A percentile compares a stretch with the other conserved stretches of the same genome.
phyloP scores from a whole-genome alignment of 1,284 basidiomycete species.

The Sparassis latifolia region DNA sequence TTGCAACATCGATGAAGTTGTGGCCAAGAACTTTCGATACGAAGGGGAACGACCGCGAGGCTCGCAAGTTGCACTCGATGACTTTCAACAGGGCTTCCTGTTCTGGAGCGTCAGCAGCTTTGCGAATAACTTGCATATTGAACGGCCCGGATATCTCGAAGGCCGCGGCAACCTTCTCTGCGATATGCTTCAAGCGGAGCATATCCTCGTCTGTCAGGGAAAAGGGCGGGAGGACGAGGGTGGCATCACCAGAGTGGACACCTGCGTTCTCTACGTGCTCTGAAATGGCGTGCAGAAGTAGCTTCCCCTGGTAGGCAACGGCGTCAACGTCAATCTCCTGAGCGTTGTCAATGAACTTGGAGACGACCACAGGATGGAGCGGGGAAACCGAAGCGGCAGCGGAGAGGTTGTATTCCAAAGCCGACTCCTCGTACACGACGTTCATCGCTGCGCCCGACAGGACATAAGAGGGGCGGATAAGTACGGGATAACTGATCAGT shows the following conservation, averaged over 20 bases:
- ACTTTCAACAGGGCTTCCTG: conserved; percentile 83
- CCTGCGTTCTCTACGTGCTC: conserved; percentile 99
- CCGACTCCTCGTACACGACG: conserved; percentile 90
- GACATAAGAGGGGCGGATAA: conserved; percentile 96
- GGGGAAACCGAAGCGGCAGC: conserved; percentile 95
- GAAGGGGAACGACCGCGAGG: conserved; percentile 98
- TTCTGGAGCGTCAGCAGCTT: conserved; percentile 49
- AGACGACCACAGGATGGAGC: conserved; percentile 95
- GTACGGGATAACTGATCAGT: conserved; percentile 76
- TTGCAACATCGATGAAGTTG: conserved; percentile 96
- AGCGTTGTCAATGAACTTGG: conserved; percentile 97
- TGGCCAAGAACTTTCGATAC: conserved; percentile 96
- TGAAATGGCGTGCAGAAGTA: conserved; percentile 94
- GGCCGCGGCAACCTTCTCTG: conserved; percentile 90
- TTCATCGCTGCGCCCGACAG: conserved; percentile 99
- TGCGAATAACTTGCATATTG: conserved; percentile 99
- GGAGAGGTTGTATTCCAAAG: conserved; percentile 88
- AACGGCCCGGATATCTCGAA: conserved; percentile 97
- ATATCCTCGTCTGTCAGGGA: conserved; percentile 77
- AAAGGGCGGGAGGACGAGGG: conserved; percentile 95
- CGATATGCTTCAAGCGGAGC: conserved; percentile 85
- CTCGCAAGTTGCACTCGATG: conserved; percentile 98
- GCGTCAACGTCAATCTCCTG: conserved; percentile 99
- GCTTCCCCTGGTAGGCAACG: conserved; percentile 89
- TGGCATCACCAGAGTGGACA: conserved; percentile 98